Conservation (phyloP, 2,329 filamentous ascomycete genomes). For the Pestalotiopsis sp. region DNA sequence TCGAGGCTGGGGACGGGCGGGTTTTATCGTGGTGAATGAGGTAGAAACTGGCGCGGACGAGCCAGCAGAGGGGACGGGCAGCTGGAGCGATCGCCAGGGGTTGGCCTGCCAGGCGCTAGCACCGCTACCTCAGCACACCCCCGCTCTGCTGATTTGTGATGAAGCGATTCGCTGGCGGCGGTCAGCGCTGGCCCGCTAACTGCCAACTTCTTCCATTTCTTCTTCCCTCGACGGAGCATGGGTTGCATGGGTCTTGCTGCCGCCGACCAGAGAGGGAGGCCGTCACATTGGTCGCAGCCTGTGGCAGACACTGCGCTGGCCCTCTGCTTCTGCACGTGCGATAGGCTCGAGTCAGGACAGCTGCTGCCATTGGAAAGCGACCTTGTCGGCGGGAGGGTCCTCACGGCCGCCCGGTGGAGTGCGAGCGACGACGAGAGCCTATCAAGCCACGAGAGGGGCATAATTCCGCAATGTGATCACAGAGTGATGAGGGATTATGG, state of each 20-base stretch:
- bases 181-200: neutral
- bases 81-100: slow-evolving; percentile 17
- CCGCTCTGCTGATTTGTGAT: slow-evolving; percentile 20
- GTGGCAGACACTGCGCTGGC: slow-evolving; percentile 49
- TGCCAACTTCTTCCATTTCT: slow-evolving; percentile 15
- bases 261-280: slow-evolving; percentile 21
- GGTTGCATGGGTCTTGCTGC: slow-evolving; percentile 12
- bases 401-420: slow-evolving; percentile 37
- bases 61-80: slow-evolving; percentile 14
- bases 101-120: neutral
- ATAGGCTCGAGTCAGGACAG: slow-evolving; percentile 41
- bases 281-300: slow-evolving; percentile 48
- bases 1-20: slow-evolving; percentile 47
- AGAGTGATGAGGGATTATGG: slow-evolving; percentile 40
- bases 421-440: slow-evolving; percentile 41
- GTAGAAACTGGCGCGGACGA: neutral
- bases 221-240: slow-evolving; percentile 1
- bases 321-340: slow-evolving; percentile 37
- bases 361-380: slow-evolving; percentile 39
- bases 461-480: slow-evolving; percentile 33
- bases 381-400: slow-evolving; percentile 40
- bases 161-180: slow-evolving; percentile 14
- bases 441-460: slow-evolving; percentile 38
- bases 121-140: slow-evolving; percentile 4
- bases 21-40: slow-evolving; percentile 46